phyloP scores from a whole-genome alignment of 345 rosid species.

The Trapa bicornis region DNA sequence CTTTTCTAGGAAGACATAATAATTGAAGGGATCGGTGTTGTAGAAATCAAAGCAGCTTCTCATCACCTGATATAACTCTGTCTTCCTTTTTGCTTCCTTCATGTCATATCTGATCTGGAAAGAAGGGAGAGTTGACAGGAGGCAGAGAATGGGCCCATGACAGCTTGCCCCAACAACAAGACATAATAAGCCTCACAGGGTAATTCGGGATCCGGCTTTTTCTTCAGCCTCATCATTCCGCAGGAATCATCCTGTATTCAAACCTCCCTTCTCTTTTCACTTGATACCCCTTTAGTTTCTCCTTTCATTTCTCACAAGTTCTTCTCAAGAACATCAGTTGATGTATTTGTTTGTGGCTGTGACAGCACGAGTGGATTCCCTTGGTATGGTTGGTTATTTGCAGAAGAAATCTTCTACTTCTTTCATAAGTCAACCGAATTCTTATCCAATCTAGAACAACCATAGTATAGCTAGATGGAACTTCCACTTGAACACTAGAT shows the following conservation, averaged over 20 bases:
- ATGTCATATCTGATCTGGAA: conserved; percentile 34
- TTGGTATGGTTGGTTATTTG: background rate
- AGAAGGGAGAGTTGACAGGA: conserved; percentile 17
- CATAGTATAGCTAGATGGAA: too few species aligned
- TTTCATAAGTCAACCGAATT: background rate
- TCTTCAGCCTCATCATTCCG: background rate
- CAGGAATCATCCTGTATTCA: background rate
- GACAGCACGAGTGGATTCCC: background rate
- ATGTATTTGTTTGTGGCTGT: background rate
- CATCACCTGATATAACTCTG: conserved; percentile 29
- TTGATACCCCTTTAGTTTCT: background rate
- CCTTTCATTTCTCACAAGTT: background rate
- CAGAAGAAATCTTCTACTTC: background rate
- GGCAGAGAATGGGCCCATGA: conserved; percentile 40
- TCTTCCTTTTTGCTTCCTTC: conserved; percentile 24
- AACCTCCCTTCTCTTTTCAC: background rate
- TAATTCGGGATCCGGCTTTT: background rate
- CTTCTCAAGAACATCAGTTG: background rate
- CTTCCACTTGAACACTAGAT: too few species aligned
- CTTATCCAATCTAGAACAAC: too few species aligned
- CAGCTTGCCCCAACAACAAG: conserved; percentile 31
- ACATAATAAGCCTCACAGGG: conserved; percentile 7
- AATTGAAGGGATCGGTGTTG: conserved; percentile 22
- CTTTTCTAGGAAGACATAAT: conserved; percentile 27
- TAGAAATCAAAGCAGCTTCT: conserved; percentile 13